Evolutionary conservation across 2,329 filamentous ascomycete species (phyloP), one percentile per base, ranked within the genome.

Genomic region (Paecilomyces sp.): DNA sequence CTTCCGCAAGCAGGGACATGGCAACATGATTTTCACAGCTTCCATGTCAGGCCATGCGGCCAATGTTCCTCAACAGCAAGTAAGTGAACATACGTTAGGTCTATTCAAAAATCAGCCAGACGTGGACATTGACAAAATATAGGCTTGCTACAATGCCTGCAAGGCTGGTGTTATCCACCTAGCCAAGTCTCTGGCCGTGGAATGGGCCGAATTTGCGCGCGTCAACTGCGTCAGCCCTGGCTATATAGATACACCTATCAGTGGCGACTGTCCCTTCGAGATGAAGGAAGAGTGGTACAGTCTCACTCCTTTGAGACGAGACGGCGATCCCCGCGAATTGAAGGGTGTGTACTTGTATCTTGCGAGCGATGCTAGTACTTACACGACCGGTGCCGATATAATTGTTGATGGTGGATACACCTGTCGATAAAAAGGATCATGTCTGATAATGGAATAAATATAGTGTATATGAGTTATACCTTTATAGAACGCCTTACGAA

Each of bases 321-420:
- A 90, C 68, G 89, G 86, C 6, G 80, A 87, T 65, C 78, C 83
- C 3, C 81, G 82, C 60, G 89, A 93, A 78, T 80, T 92, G 65
- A 91, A 92, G 77, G 89, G 88, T 7, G 86, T 85, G 9, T 93
- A 88, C 73, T 73, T 92, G 56, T 92, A 90, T 74, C 79, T 92
- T 58, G 87, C 88, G 24, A 88, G 85, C 18, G 89, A 92, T 71
- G 89, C 89, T 3, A 83, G 86, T n/a, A 88, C 86, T 47, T 92
- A 89, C 75, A 90, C 87, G 15, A 92, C 89, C 6, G 89, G 84
- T 0, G 78, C 82, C 11, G 86, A 90, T 70, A 79, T 92, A 62
- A 75, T 88, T 63, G 83, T 90, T 55, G 89, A 92, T 72, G 88
- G 88, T 58, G 88, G 88, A 54, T 90, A 90, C 25, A 28, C 25